Conservation (phyloP, 495 filamentous ascomycete species). For the Penicillium egyptiacum region DNA sequence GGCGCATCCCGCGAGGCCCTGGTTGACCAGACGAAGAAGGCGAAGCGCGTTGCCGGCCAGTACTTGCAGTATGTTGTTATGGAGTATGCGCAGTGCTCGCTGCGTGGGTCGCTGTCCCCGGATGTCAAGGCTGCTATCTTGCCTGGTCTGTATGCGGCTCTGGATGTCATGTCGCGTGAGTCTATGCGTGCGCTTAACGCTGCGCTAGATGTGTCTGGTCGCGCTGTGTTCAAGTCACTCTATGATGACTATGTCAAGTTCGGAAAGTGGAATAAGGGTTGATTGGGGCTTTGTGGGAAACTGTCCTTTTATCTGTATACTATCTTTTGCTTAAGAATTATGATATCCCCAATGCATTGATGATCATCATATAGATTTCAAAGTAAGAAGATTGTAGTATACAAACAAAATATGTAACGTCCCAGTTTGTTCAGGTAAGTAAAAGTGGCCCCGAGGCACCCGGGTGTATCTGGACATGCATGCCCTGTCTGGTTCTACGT, state of each 20-base stretch:
- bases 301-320: conserved; percentile 21
- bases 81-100: conserved; percentile 66
- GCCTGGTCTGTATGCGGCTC: conserved; percentile 67
- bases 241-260: conserved; percentile 68
- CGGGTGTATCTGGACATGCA: neutral
- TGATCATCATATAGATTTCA: conserved; percentile 11
- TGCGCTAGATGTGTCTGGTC: conserved; percentile 63
- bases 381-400: neutral
- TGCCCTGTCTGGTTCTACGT: neutral
- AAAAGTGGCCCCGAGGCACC: neutral
- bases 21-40: conserved; percentile 73
- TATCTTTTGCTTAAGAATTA: conserved; percentile 24
- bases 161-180: conserved; percentile 68
- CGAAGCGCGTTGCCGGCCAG: conserved; percentile 71
- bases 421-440: neutral
- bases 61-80: conserved; percentile 71
- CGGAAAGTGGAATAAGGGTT: conserved; percentile 66
- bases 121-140: conserved; percentile 68
- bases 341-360: conserved; percentile 36
- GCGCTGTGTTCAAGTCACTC: conserved; percentile 70
- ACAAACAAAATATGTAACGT: neutral
- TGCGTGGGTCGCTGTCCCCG: conserved; percentile 53
- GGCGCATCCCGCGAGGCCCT: conserved; percentile 48
- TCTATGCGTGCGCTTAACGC: conserved; percentile 65
- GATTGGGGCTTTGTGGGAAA: conserved; percentile 14